Base-by-base conservation (phyloP, 2,329 filamentous ascomycete species). In the Claviceps digitariae region DNA sequence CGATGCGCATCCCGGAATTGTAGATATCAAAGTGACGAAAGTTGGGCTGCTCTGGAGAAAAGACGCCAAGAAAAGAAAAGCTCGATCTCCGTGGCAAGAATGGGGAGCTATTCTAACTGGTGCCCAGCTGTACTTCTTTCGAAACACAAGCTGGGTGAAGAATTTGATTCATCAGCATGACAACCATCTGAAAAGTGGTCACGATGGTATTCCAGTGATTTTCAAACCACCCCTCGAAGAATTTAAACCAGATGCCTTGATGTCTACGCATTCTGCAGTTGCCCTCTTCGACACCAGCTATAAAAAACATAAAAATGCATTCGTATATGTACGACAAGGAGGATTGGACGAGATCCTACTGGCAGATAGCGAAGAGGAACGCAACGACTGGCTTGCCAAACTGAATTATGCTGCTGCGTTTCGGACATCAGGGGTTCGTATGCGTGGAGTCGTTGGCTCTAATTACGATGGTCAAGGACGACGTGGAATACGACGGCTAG, bases 21-120 rank as follows among this genome's bases (percentile, higher is more conserved):
- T 98, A 12, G 91, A 97, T 67, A 95, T 98, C 64, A 95, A 95
- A 61, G 86, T 97, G 47, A 95, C 91, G 46, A 98, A 97, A 67
- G 90, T 98, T 50, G 93, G 93, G 4, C 73, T 95, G 1, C 67
- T 98, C 34, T 98, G 93, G 93, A 83, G 93, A 46, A 98, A 98
- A 66, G 90, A 95, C 58, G 73, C 78, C 1, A 96, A 95, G 71
- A 95, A 91, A 70, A 91, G 93, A 71, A 95, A 94, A 68, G 86
- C 90, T 0, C 81, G 91, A 45, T 96, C 91, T 12, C 91, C 93
- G 1, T 98, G 93, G 93, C 91, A 96, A 65, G 93, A 98, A 75
- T 98, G 93, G 93, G 93, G 93, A 51, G 93, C 90, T 25, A 86
- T 98, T 55, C 77, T 98, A 31, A 98, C 93, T 0, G 89, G 91